Evolutionary conservation across 2,329 filamentous ascomycete genomes (phyloP).

Genomic region (Pseudomassariella vexata): DNA sequence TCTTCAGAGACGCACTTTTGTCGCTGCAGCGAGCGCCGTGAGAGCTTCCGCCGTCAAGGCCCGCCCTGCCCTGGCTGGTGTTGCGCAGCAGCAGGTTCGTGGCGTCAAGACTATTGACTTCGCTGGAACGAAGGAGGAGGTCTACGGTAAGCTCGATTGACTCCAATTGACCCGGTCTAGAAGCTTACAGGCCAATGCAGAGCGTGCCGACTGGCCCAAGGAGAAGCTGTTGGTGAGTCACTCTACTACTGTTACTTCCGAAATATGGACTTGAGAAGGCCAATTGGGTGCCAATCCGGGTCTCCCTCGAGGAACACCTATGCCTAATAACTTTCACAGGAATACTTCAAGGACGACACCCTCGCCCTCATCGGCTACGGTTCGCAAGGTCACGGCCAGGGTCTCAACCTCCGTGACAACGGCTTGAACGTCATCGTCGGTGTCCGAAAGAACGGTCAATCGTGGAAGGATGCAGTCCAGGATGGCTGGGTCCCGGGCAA

Average conservation of each 20-base stretch:
- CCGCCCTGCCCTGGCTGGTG: constrained; percentile 40
- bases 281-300: too few relatives aligned
- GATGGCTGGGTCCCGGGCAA: constrained; percentile 98
- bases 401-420: constrained; percentile 99
- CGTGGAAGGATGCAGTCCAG: constrained; percentile 94
- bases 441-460: constrained; percentile 96
- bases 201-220: constrained; percentile 96
- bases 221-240: constrained; percentile 90
- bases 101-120: constrained; percentile 99
- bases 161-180: neutral
- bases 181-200: constrained; percentile 51
- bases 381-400: constrained; percentile 97
- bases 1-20: constrained; percentile 57
- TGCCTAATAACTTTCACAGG: constrained; percentile 42
- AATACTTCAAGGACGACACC: constrained; percentile 99
- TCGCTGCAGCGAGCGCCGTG: constrained; percentile 52
- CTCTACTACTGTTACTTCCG: too few relatives aligned
- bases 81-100: constrained; percentile 59
- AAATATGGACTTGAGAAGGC: too few relatives aligned
- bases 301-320: constrained; percentile 11
- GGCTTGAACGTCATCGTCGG: constrained; percentile 98
- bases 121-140: constrained; percentile 87
- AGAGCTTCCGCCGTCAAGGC: constrained; percentile 46
- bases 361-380: constrained; percentile 98
- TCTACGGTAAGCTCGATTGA: constrained; percentile 64